Percentiles rank a stretch among this genome's conserved stretches.
Evolutionary conservation across 225 moss, liverwort and hornwort genomes (phyloP).

Genomic region (Ulota crispa): DNA sequence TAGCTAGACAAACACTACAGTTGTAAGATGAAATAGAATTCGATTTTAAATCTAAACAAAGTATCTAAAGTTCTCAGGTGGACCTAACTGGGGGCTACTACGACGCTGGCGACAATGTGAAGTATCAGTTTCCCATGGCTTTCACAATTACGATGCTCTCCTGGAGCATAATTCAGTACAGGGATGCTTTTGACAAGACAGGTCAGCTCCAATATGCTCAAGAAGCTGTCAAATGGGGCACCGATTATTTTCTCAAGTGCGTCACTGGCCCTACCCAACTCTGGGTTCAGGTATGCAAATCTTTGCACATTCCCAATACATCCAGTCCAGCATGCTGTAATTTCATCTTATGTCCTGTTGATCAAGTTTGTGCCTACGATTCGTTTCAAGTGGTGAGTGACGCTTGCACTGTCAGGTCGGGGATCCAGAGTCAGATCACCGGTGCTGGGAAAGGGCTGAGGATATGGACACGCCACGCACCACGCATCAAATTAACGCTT

Average conservation of each 20-base stretch:
- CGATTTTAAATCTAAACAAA: background rate
- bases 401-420: constrained; percentile 51
- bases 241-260: constrained; percentile 88
- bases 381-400: background rate
- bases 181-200: constrained; percentile 33
- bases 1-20: background rate
- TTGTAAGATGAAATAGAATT: background rate
- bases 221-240: constrained; percentile 79
- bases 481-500: constrained; percentile 59
- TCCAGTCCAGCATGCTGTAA: background rate
- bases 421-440: constrained; percentile 70
- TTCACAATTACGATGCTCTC: constrained; percentile 84
- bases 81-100: constrained; percentile 85
- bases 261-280: constrained; percentile 64
- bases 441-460: constrained; percentile 86
- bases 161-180: constrained; percentile 79
- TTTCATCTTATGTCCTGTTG: background rate
- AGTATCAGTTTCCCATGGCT: constrained; percentile 95
- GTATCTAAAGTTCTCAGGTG: constrained; percentile 40
- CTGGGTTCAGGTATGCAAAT: constrained; percentile 67
- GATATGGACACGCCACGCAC: constrained; percentile 90
- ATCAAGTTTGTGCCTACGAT: background rate
- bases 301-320: background rate
- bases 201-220: constrained; percentile 64
- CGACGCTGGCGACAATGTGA: constrained; percentile 91